phyloP scores from a whole-genome alignment of 768 basidiomycete species.

The Rhizopogon vulgaris region DNA sequence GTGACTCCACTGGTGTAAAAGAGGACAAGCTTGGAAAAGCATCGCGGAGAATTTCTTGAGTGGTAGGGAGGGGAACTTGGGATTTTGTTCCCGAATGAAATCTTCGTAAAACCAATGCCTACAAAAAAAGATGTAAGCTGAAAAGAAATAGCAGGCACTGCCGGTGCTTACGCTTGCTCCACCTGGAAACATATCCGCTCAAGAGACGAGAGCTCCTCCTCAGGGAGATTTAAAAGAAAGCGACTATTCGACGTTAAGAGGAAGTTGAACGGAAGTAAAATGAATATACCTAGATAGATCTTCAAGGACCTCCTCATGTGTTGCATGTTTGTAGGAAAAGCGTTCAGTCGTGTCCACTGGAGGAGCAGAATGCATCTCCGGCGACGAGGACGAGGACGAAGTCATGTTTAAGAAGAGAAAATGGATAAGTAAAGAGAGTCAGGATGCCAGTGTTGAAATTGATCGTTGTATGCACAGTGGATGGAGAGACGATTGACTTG shows the following conservation, averaged over 20 bases:
- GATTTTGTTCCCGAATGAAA: slow-evolving; percentile 89
- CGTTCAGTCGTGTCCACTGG: slow-evolving; percentile 32
- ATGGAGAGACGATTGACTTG: slow-evolving; percentile 19
- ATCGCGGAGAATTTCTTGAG: slow-evolving; percentile 92
- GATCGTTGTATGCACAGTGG: slow-evolving; percentile 27
- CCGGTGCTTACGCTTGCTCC: slow-evolving; percentile 84
- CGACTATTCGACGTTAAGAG: slow-evolving; percentile 47
- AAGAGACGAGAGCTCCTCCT: slow-evolving; percentile 83
- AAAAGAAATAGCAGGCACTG: slow-evolving; percentile 8
- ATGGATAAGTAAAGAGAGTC: slow-evolving; percentile 26
- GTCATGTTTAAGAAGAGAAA: slow-evolving; percentile 45
- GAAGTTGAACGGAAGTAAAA: slow-evolving; percentile 3
- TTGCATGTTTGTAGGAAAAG: slow-evolving; percentile 62
- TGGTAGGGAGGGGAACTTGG: slow-evolving; percentile 77
- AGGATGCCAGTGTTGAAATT: slow-evolving; percentile 21
- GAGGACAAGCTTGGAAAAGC: slow-evolving; percentile 80
- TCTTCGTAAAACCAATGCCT: slow-evolving; percentile 99
- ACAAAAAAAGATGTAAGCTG: slow-evolving; percentile 8
- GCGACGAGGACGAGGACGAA: slow-evolving; percentile 74
- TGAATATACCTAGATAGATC: slow-evolving; percentile 74
- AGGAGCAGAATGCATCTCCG: slow-evolving; percentile 55
- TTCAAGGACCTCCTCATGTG: slow-evolving; percentile 82
- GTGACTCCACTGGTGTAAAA: slow-evolving; percentile 76
- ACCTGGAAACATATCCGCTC: slow-evolving; percentile 98
- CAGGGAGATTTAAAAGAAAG: slow-evolving; percentile 94